These are phyloP conservation scores for Diplotaxis tenuifolia DNA, from an alignment of 345 rosid species.

Conservation along the genomic window DNA sequence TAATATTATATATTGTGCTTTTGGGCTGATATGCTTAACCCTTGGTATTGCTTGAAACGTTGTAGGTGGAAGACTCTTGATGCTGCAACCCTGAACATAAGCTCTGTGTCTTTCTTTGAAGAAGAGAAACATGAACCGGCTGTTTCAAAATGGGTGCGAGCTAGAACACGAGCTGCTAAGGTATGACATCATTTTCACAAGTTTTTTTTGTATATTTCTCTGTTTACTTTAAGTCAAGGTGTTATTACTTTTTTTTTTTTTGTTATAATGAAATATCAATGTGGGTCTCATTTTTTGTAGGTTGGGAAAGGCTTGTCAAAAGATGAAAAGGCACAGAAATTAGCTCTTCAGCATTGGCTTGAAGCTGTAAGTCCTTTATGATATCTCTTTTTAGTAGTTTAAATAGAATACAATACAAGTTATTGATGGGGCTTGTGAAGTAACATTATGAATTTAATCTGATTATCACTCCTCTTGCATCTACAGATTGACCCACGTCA, in stretches of 20 bases:
- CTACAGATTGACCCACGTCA: constrained; percentile 84
- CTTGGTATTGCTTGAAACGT: constrained; percentile 5
- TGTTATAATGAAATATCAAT: not conserved
- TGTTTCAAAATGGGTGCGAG: constrained; percentile 60
- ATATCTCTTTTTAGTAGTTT: not conserved
- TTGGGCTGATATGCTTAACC: too few species aligned
- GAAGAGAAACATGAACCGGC: constrained; percentile 59
- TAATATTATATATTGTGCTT: too few species aligned
- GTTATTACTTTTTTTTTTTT: not conserved
- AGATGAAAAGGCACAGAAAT: constrained; percentile 72
- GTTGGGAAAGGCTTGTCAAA: constrained; percentile 72
- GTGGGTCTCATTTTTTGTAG: constrained; percentile 27
- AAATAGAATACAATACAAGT: not conserved
- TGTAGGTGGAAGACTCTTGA: constrained; percentile 67
- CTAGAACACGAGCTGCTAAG: constrained; percentile 63
- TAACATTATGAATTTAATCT: not conserved
- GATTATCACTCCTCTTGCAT: not conserved
- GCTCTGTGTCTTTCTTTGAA: constrained; percentile 60
- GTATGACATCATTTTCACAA: constrained; percentile 35
- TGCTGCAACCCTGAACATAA: constrained; percentile 49
- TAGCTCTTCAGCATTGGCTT: constrained; percentile 80
- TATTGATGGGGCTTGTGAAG: too few species aligned
- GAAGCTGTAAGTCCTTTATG: constrained; percentile 61
- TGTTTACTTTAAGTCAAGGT: not conserved
- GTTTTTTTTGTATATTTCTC: not conserved